Percentiles rank a stretch among this genome's conserved stretches.
Conservation (phyloP, 768 basidiomycete genomes). For the Mrakia blollopis region DNA sequence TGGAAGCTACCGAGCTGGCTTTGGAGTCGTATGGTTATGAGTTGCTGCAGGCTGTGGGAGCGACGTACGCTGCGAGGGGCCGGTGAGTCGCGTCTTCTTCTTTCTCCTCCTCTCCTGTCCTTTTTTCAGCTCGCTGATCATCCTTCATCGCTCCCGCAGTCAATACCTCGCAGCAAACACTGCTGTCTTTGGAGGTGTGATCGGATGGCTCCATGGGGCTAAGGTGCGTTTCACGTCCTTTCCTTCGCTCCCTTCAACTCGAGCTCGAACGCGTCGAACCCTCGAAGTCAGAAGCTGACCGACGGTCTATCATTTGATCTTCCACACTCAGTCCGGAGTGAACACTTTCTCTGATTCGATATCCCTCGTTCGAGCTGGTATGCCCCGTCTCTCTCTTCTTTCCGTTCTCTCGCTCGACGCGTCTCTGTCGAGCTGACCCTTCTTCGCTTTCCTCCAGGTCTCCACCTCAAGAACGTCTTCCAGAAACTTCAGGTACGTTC, state of each 20-base stretch:
- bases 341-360: conserved; percentile 37
- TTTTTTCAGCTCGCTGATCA: background rate
- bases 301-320: conserved; percentile 7
- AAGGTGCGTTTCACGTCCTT: conserved; percentile 43
- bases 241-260: background rate
- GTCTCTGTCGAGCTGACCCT: too few relatives aligned
- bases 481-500: conserved; percentile 40
- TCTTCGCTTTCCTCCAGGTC: conserved; percentile 1
- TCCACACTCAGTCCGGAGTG: background rate
- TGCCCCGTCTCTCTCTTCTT: too few relatives aligned
- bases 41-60: conserved; percentile 43
- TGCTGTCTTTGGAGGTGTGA: conserved; percentile 24
- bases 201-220: conserved; percentile 45
- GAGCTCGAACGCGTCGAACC: too few relatives aligned
- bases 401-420: too few relatives aligned
- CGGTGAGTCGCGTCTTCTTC: conserved; percentile 32
- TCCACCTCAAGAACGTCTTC: conserved; percentile 46
- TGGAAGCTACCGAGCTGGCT: conserved; percentile 44
- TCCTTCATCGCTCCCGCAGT: background rate
- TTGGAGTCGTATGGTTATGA: conserved; percentile 46
- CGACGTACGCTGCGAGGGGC: conserved; percentile 42
- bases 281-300: background rate
- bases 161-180: conserved; percentile 20
- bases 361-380: conserved; percentile 41
- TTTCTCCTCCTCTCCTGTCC: background rate